A percentile compares a stretch with the other conserved stretches of the same genome.
phyloP scores from a whole-genome alignment of 78 protist genomes.

The Chrysochromulina tobinii region DNA sequence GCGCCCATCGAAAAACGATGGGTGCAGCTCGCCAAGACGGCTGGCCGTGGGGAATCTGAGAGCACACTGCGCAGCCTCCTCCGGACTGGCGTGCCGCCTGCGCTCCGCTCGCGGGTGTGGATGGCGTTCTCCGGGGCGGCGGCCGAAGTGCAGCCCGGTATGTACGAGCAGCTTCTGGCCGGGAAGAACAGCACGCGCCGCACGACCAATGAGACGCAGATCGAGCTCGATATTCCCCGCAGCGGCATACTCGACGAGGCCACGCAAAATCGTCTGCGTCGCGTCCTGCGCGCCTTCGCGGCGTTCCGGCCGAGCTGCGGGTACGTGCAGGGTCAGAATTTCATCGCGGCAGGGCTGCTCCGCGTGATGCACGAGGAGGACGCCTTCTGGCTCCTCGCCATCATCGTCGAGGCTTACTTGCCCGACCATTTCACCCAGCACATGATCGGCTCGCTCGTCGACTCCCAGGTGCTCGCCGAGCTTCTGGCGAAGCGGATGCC shows the following conservation, averaged over 20 bases:
- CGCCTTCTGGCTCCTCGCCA: slow-evolving; percentile 76
- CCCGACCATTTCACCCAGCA: slow-evolving; percentile 55
- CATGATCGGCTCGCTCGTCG: slow-evolving; percentile 66
- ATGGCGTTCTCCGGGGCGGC: no score
- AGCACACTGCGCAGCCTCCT: no score
- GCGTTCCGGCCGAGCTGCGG: slow-evolving; percentile 42
- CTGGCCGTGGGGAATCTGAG: no score
- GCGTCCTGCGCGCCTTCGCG: neutral
- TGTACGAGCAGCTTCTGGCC: no score
- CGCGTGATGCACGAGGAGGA: slow-evolving; percentile 71
- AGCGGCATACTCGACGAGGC: neutral
- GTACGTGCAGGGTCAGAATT: slow-evolving; percentile 83
- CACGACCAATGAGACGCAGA: neutral
- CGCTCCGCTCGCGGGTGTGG: no score
- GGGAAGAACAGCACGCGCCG: no score
- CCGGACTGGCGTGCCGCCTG: no score
- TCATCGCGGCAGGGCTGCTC: slow-evolving; percentile 72
- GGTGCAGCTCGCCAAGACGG: no score
- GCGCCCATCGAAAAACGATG: no score
- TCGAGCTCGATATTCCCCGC: neutral
- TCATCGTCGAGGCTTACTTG: slow-evolving; percentile 57
- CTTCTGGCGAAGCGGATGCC: slow-evolving; percentile 23
- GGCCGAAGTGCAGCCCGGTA: no score
- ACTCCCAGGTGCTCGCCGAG: slow-evolving; percentile 63
- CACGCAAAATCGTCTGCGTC: neutral